phyloP scores from a whole-genome alignment of 2,329 filamentous ascomycete genomes.

The Arthrinium puccinioides region DNA sequence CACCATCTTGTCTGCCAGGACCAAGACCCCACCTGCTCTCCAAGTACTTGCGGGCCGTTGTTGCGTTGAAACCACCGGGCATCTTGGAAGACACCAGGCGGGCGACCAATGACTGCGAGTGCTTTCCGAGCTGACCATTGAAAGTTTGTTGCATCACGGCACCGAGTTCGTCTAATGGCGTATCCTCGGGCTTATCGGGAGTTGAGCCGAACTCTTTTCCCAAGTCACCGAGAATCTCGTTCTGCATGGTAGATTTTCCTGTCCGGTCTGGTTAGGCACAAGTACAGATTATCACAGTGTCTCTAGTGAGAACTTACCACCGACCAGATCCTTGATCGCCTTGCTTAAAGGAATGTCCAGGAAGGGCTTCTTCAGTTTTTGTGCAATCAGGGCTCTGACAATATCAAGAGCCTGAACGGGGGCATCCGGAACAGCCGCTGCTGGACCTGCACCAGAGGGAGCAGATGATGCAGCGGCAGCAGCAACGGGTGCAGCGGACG shows the following conservation, averaged over 20 bases:
- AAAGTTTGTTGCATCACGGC: constrained; percentile 97
- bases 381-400: constrained; percentile 80
- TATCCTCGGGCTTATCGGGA: constrained; percentile 97
- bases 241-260: constrained; percentile 98
- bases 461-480: constrained; percentile 37
- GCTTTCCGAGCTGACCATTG: constrained; percentile 95
- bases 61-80: constrained; percentile 99
- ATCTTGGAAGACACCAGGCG: constrained; percentile 97
- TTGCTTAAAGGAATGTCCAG: constrained; percentile 87
- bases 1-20: constrained; percentile 82
- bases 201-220: constrained; percentile 98
- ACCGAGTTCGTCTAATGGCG: constrained; percentile 89
- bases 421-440: constrained; percentile 75
- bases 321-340: constrained; percentile 96
- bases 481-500: constrained; percentile 28
- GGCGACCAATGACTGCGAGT: constrained; percentile 86
- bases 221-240: constrained; percentile 94
- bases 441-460: constrained; percentile 68
- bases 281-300: too few relatives aligned
- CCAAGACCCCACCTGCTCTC: constrained; percentile 90
- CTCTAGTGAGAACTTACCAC: constrained; percentile 81
- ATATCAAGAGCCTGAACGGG: constrained; percentile 88
- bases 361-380: constrained; percentile 94
- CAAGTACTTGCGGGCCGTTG: constrained; percentile 86
- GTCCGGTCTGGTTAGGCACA: constrained; percentile 2